A percentile compares a stretch with the other conserved stretches of the same genome.
phyloP scores from a whole-genome alignment of 208 protist genomes.

The Leishmania lainsoni region DNA sequence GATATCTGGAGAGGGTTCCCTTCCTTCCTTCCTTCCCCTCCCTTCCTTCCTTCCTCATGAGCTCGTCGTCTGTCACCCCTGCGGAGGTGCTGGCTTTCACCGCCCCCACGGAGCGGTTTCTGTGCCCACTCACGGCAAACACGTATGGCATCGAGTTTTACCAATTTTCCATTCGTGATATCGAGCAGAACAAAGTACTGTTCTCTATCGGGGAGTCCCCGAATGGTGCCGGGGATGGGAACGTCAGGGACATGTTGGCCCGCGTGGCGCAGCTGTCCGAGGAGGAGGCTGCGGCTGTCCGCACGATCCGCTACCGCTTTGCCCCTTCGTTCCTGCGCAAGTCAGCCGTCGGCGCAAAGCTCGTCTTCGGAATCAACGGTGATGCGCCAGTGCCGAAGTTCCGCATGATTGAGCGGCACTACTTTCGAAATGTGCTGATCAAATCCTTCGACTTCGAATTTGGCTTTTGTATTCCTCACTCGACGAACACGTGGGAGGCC shows the following conservation, averaged over 20 bases:
- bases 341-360: conserved; percentile 82
- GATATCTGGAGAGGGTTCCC: not conserved
- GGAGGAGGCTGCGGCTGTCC: conserved; percentile 55
- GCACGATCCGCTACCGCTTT: conserved; percentile 93
- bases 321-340: conserved; percentile 76
- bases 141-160: conserved; percentile 95
- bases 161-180: conserved; percentile 93
- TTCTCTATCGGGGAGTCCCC: conserved; percentile 84
- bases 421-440: conserved; percentile 94
- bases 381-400: conserved; percentile 90
- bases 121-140: conserved; percentile 93
- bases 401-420: conserved; percentile 97
- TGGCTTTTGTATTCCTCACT: conserved; percentile 96
- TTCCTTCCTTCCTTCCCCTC: not conserved
- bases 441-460: conserved; percentile 97
- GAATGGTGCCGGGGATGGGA: conserved; percentile 17
- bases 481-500: conserved; percentile 95
- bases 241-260: conserved; percentile 32
- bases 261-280: conserved; percentile 36
- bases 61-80: conserved; percentile 50
- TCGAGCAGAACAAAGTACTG: conserved; percentile 77
- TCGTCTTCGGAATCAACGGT: conserved; percentile 92
- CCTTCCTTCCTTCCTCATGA: conserved; percentile 3
- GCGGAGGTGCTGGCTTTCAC: conserved; percentile 72
- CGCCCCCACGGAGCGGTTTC: conserved; percentile 80